Base-by-base conservation (phyloP, 2,329 filamentous ascomycete genomes). In the Scedosporium boydii region DNA sequence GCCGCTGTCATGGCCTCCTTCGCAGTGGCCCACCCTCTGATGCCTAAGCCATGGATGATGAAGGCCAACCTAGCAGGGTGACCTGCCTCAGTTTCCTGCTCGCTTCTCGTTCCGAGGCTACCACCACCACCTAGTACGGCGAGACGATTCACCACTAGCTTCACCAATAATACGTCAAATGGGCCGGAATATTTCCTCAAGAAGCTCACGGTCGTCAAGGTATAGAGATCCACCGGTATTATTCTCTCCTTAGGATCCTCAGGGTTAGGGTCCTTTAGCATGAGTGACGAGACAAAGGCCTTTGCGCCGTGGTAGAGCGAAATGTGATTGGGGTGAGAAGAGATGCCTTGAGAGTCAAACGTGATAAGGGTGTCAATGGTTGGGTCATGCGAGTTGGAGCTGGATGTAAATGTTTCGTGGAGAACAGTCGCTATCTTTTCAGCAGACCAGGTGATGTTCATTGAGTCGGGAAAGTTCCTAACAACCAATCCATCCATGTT, bases 261-360 rank as follows among this genome's bases (percentile, higher is more conserved):
- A 6, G 34, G 9, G 1, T 85, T 88, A 3, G 82, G 73, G 67
- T 84, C 80, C 61, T 82, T 82, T 55, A 82, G 81, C 74, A 87
- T 84, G 59, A 97, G 80, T 6, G 79, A 74, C 59, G 81, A 77
- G 61, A 96, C 73, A 73, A 96, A 98, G 58, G 83, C 75, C 55
- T 84, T 82, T 5, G 91, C 90, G 63, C 93, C 95, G 73, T 90
- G 82, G 77, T 92, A 92, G 7, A 98, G 84, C 4, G 92, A 92
- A 65, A 90, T 89, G 77, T 99, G 95, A 78, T 99, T 99, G 23
- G 92, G 91, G 75, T 99, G 95, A 53, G 85, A 84, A 63, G 91
- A 96, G 58, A 99, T 82, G 64, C 95, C 95, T 58, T 76, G 66
- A n/a, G 75, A 72, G 77, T 99, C 95, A 72, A 99, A 99, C 29